Evolutionary conservation across 1,284 basidiomycete species (phyloP).

Genomic region (Laetiporus sulphureus): DNA sequence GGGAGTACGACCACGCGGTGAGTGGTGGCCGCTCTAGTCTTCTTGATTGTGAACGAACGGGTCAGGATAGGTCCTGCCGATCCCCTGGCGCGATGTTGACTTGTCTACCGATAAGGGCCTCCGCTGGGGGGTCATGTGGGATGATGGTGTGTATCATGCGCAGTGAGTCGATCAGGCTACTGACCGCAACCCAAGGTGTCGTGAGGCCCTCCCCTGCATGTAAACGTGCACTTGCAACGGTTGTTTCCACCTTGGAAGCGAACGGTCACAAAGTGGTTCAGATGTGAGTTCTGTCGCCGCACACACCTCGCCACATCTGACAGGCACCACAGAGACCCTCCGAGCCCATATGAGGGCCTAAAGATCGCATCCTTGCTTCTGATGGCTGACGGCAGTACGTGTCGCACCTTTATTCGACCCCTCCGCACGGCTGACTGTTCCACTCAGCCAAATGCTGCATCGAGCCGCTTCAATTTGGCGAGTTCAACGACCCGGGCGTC

Average conservation of each 20-base stretch:
- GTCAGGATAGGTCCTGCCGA: conserved; percentile 24
- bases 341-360: conserved; percentile 32
- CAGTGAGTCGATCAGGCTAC: not conserved
- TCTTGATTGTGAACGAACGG: not conserved
- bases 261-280: conserved; percentile 46
- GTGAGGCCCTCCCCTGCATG: conserved; percentile 55
- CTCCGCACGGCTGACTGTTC: not conserved
- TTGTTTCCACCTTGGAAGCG: conserved; percentile 37
- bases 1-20: conserved; percentile 54
- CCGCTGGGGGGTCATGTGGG: conserved; percentile 51
- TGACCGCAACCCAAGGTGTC: conserved; percentile 22
- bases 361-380: conserved; percentile 32
- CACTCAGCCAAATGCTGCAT: conserved; percentile 18
- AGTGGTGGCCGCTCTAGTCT: conserved; percentile 11
- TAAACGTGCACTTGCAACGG: conserved; percentile 45
- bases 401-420: conserved; percentile 4
- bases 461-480: conserved; percentile 30
- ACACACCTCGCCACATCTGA: too few relatives aligned
- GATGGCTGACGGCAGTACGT: conserved; percentile 30
- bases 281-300: conserved; percentile 38
- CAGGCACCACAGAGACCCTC: conserved; percentile 23
- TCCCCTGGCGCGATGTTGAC: conserved; percentile 49
- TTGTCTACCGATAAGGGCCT: conserved; percentile 31
- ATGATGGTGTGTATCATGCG: conserved; percentile 31
- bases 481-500: conserved; percentile 43